A percentile compares a stretch with the other conserved stretches of the same genome.
Conservation (phyloP, 1,284 basidiomycete genomes). For the Marasmius fiardii region DNA sequence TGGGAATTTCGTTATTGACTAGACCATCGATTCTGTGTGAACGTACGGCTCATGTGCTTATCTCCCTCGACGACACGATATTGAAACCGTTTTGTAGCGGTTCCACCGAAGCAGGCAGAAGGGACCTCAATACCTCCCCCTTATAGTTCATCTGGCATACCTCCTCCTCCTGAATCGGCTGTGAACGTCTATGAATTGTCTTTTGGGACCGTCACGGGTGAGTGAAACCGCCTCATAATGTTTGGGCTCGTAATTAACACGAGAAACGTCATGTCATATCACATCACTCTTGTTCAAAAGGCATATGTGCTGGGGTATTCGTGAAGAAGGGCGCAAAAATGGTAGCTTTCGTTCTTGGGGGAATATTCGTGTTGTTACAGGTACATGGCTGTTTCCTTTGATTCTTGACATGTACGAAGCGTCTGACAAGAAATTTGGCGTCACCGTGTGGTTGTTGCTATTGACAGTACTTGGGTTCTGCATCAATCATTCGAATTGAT, state of each 20-base stretch:
- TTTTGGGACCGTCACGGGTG: conserved; percentile 80
- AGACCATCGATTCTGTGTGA: conserved; percentile 33
- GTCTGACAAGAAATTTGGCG: no score
- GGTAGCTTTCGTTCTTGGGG: conserved; percentile 82
- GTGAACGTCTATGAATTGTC: conserved; percentile 81
- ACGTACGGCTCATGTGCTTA: conserved; percentile 21
- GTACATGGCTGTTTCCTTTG: conserved; percentile 36
- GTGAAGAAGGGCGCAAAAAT: conserved; percentile 90
- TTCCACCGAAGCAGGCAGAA: neutral
- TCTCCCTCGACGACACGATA: neutral
- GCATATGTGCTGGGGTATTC: conserved; percentile 90
- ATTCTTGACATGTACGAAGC: neutral
- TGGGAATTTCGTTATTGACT: conserved; percentile 29
- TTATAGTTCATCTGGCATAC: neutral
- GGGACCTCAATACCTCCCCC: neutral
- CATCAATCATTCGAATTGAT: conserved; percentile 74
- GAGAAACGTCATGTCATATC: neutral
- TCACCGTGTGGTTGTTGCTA: neutral
- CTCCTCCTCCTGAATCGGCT: conserved; percentile 62
- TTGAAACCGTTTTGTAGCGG: neutral
- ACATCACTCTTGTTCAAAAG: neutral
- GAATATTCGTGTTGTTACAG: conserved; percentile 84
- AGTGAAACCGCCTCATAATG: neutral
- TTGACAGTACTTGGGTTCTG: conserved; percentile 70
- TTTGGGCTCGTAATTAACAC: neutral